These are phyloP conservation scores for Macadamia tetraphylla DNA, from an alignment of 164 flowering plant genomes.

Conservation along the genomic window DNA sequence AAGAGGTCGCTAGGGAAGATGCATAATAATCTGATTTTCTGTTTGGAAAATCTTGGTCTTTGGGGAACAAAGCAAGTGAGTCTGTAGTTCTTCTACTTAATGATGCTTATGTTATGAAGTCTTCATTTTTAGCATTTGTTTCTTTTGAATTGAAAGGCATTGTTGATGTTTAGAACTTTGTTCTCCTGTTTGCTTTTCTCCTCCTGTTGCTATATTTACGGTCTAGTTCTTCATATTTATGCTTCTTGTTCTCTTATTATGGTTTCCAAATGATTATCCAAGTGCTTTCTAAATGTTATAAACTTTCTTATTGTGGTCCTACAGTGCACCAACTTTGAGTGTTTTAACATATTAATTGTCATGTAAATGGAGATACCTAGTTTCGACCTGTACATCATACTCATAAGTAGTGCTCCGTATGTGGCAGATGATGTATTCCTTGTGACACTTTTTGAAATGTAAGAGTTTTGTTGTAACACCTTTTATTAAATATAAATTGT, in stretches of 20 bases:
- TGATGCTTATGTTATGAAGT: neutral
- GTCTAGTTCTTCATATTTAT: neutral
- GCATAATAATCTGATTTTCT: constrained; percentile 58
- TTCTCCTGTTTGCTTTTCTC: neutral
- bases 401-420: too few relatives aligned
- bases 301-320: too few relatives aligned
- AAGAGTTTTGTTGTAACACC: too few relatives aligned
- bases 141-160: neutral
- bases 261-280: neutral
- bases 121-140: neutral
- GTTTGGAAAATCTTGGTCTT: constrained; percentile 72
- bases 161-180: neutral
- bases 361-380: too few relatives aligned
- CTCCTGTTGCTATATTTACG: too few relatives aligned
- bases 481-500: too few relatives aligned
- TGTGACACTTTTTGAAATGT: too few relatives aligned
- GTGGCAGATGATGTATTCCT: too few relatives aligned
- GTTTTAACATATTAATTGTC: too few relatives aligned
- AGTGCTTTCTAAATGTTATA: too few relatives aligned
- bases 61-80: constrained; percentile 73
- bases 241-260: neutral
- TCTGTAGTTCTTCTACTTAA: constrained; percentile 3
- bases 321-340: too few relatives aligned
- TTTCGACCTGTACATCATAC: too few relatives aligned
- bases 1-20: constrained; percentile 43